These are phyloP conservation scores for Candida mattraensis DNA, from an alignment of 805 yeast genomes.

Conservation along the genomic window DNA sequence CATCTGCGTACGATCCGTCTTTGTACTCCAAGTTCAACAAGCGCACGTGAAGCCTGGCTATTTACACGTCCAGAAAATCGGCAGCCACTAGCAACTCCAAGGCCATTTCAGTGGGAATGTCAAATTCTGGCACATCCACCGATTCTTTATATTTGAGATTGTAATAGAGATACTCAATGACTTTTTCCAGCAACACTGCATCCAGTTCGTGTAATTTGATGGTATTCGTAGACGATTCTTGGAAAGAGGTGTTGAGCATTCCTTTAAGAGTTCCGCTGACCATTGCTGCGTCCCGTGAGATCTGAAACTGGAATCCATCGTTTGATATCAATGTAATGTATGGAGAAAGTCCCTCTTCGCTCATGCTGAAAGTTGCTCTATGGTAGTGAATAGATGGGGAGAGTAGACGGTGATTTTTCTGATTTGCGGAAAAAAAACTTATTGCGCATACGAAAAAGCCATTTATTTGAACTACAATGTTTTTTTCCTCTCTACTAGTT, in stretches of 20 bases:
- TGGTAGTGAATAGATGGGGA: no score
- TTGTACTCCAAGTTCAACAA: slow-evolving; percentile 40
- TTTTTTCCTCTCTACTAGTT: not conserved
- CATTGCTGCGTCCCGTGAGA: slow-evolving; percentile 73
- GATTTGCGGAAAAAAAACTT: no score
- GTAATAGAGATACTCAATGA: slow-evolving; percentile 83
- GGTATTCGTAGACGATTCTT: slow-evolving; percentile 56
- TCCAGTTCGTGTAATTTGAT: slow-evolving; percentile 65
- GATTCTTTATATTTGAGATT: slow-evolving; percentile 64
- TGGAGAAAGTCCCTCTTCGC: slow-evolving; percentile 21
- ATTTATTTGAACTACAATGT: no score
- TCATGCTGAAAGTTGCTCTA: no score
- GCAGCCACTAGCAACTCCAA: slow-evolving; percentile 90
- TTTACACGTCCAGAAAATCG: slow-evolving; percentile 71
- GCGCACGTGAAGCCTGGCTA: slow-evolving; percentile 15
- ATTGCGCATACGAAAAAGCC: no score
- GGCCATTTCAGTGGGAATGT: slow-evolving; percentile 92
- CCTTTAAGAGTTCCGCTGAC: slow-evolving; percentile 64
- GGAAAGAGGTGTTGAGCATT: slow-evolving; percentile 56
- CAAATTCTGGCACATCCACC: slow-evolving; percentile 77
- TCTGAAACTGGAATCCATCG: slow-evolving; percentile 63
- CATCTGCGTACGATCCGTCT: slow-evolving; percentile 50
- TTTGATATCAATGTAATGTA: slow-evolving; percentile 70
- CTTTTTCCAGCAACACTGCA: slow-evolving; percentile 69
- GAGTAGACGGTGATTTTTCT: no score